Conservation (phyloP, 768 basidiomycete genomes). For the Trametes cubensis region DNA sequence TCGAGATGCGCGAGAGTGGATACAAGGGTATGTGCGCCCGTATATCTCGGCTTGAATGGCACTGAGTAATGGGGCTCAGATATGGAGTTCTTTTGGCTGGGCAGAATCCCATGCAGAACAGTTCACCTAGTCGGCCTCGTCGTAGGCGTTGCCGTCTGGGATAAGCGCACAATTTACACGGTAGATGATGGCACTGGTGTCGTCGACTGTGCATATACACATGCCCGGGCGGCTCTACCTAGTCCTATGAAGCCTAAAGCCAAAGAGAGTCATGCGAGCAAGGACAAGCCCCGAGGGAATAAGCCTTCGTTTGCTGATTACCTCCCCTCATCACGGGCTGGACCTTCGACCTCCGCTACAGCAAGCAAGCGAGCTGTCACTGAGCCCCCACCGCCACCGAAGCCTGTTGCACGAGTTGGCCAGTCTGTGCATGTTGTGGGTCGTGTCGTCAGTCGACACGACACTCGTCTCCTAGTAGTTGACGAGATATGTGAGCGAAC, state of each 20-base stretch:
- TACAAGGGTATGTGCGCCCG: conserved; percentile 21
- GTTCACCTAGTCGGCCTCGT: conserved; percentile 65
- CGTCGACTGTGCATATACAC: conserved; percentile 56
- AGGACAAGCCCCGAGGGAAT: background rate
- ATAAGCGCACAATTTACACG: conserved; percentile 61
- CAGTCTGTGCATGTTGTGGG: conserved; percentile 21
- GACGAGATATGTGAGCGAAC: conserved; percentile 25
- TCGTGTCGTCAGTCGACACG: conserved; percentile 17
- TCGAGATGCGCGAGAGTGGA: conserved; percentile 28
- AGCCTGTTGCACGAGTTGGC: conserved; percentile 20
- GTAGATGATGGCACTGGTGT: conserved; percentile 81
- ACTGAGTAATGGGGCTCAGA: conserved; percentile 35
- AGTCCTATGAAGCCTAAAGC: conserved; percentile 4
- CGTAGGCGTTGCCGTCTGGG: conserved; percentile 62
- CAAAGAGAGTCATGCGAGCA: background rate
- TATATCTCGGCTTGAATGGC: too few relatives aligned
- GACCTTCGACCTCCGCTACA: background rate
- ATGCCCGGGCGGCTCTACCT: conserved; percentile 38
- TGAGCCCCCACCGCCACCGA: conserved; percentile 9
- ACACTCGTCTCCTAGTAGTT: conserved; percentile 18
- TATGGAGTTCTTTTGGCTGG: conserved; percentile 70
- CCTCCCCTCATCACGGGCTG: conserved; percentile 5
- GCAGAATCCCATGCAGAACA: conserved; percentile 67
- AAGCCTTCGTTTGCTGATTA: conserved; percentile 14
- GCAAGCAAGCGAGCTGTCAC: background rate